phyloP scores from a whole-genome alignment of 306 rosid genomes.

The Leucaena leucocephala region DNA sequence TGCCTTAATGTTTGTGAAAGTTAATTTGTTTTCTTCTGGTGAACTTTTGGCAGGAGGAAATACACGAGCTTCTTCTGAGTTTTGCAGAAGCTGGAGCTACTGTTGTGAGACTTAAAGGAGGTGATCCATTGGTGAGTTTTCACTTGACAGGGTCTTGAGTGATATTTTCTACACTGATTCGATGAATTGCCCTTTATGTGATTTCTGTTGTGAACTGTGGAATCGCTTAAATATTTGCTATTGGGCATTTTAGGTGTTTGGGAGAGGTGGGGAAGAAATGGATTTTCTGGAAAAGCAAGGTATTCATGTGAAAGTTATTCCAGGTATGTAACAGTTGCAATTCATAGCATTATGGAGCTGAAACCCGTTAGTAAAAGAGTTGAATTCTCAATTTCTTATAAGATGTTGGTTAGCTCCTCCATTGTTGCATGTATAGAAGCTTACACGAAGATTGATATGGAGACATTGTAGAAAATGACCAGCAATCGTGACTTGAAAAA shows the following conservation, averaged over 20 bases:
- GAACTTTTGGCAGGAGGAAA: slow-evolving; percentile 73
- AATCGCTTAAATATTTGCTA: slow-evolving; percentile 7
- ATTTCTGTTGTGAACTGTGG: background rate
- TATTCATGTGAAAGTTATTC: slow-evolving; percentile 88
- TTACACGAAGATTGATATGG: background rate
- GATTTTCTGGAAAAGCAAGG: slow-evolving; percentile 93
- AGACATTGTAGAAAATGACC: slow-evolving; percentile 5
- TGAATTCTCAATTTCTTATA: slow-evolving; percentile 1
- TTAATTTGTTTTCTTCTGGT: slow-evolving; percentile 7
- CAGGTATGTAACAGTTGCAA: slow-evolving; percentile 57
- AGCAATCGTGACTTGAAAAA: slow-evolving; percentile 3
- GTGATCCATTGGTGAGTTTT: slow-evolving; percentile 90
- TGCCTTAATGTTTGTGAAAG: background rate
- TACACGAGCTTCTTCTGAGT: slow-evolving; percentile 87
- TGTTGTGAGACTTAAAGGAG: slow-evolving; percentile 97
- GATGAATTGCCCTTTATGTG: slow-evolving; percentile 6
- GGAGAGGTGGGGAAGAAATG: slow-evolving; percentile 99
- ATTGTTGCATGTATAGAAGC: background rate
- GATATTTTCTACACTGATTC: slow-evolving; percentile 8
- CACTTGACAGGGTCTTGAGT: slow-evolving; percentile 11
- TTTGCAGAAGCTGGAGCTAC: slow-evolving; percentile 98
- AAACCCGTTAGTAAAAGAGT: slow-evolving; percentile 9
- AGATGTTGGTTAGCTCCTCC: slow-evolving; percentile 9
- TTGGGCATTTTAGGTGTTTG: slow-evolving; percentile 74
- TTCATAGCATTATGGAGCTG: slow-evolving; percentile 9